Evolutionary conservation across 2,329 filamentous ascomycete species (phyloP).

Genomic region (Fusarium succisae): DNA sequence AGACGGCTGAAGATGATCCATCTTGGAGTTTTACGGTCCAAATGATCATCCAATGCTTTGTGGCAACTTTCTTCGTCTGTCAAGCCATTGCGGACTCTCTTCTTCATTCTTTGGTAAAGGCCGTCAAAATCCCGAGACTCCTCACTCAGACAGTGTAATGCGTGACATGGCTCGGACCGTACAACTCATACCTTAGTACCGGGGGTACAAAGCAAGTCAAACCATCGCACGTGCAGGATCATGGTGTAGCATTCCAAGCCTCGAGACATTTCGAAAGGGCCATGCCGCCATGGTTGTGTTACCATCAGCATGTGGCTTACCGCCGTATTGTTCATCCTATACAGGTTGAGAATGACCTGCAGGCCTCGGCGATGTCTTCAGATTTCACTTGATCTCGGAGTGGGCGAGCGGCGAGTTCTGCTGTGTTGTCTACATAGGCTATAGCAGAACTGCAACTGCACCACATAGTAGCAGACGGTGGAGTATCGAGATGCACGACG

Average conservation of each 20-base stretch:
- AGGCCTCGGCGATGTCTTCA: slow-evolving; percentile 12
- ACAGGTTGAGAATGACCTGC: slow-evolving; percentile 33
- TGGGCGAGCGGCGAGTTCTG: slow-evolving; percentile 25
- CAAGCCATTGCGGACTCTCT: neutral
- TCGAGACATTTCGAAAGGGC: slow-evolving; percentile 33
- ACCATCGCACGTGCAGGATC: slow-evolving; percentile 40
- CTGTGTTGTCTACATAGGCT: slow-evolving; percentile 9
- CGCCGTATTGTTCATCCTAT: slow-evolving; percentile 7
- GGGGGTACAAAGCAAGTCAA: slow-evolving; percentile 24
- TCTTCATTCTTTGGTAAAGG: slow-evolving; percentile 3
- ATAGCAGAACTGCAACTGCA: slow-evolving; percentile 23
- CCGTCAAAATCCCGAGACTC: slow-evolving; percentile 24
- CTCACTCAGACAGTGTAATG: slow-evolving; percentile 14
- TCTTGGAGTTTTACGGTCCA: slow-evolving; percentile 31
- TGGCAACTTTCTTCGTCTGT: slow-evolving; percentile 18
- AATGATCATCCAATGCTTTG: slow-evolving; percentile 27
- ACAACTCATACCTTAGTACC: slow-evolving; percentile 2
- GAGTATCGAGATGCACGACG: slow-evolving; percentile 29
- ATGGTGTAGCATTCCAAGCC: slow-evolving; percentile 38
- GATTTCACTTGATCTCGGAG: slow-evolving; percentile 18
- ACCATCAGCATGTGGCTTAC: slow-evolving; percentile 40
- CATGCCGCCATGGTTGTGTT: slow-evolving; percentile 26
- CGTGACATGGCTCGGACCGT: slow-evolving; percentile 29
- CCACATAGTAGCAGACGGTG: slow-evolving; percentile 30
- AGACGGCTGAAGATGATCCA: slow-evolving; percentile 31